Evolutionary conservation across 176 grass and related monocot species (phyloP), one percentile per base, ranked within the genome.

Genomic region (Juncus inflexus): DNA sequence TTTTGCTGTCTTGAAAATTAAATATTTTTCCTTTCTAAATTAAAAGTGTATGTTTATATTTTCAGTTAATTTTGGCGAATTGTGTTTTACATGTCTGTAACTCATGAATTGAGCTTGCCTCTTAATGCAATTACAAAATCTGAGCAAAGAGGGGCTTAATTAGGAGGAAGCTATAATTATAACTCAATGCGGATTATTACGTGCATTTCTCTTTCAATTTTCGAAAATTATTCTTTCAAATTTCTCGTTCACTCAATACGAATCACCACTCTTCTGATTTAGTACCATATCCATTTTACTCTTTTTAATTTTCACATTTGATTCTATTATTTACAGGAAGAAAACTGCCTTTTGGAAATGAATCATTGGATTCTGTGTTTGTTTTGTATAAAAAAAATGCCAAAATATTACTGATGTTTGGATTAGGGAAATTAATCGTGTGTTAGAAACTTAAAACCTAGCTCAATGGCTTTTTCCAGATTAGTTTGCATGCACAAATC

Each of bases 361-460:
- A 45, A 4, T 89, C 77, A 3, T 70, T 92, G 16, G 87, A 84
- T 75, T n/a, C n/a, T n/a, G n/a, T n/a, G n/a, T n/a, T n/a, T n/a
- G n/a, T n/a, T n/a, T n/a, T n/a, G n/a, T n/a, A n/a, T 52, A 28
- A 28, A 1, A 1, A 59, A 81, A 70, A 7, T 36, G 67, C 5
- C 82, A 86, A 57, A 80, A 76, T 60, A 76, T 91, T 13, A 64
- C 80, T 6, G 80, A 86, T 14, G 67, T 72, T 61, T 78, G 84
- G 57, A 9, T 86, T 54, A 79, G 64, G 54, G 94, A 97, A 73
- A 82, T 92, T 12, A 67, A 10, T 37, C 77, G 88, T n/a, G 83
- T 99, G 61, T 61, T 99, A n/a, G n/a, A n/a, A n/a, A n/a, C n/a
- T n/a, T n/a, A 6, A 99, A 82, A 74, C 83, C 95, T 42, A 83